Evolutionary conservation across 768 basidiomycete species (phyloP).

Genomic region (Crucibulum laeve): DNA sequence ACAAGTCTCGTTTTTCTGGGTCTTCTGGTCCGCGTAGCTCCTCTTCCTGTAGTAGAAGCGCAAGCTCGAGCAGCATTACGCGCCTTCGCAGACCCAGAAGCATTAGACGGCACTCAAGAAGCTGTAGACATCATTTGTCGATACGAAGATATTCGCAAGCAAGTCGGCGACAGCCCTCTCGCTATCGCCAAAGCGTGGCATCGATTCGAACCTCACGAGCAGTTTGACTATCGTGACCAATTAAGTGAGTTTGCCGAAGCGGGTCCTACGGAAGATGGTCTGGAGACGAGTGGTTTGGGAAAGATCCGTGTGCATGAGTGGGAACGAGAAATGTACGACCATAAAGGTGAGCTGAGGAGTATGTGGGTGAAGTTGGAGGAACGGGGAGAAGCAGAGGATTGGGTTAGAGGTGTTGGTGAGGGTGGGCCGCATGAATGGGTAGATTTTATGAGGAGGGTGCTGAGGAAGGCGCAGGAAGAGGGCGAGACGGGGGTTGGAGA

Average conservation of each 20-base stretch:
- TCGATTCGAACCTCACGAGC: slow-evolving; percentile 42
- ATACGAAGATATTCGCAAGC: slow-evolving; percentile 34
- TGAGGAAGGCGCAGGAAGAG: slow-evolving; percentile 22
- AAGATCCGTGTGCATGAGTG: slow-evolving; percentile 42
- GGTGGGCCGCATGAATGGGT: slow-evolving; percentile 60
- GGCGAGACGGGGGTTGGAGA: slow-evolving; percentile 6
- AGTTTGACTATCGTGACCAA: slow-evolving; percentile 65
- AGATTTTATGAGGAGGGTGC: slow-evolving; percentile 30
- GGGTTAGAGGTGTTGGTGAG: slow-evolving; percentile 62
- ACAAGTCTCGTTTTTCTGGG: slow-evolving; percentile 63
- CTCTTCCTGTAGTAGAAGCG: slow-evolving; percentile 74
- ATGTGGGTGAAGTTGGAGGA: slow-evolving; percentile 59
- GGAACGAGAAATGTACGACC: slow-evolving; percentile 52
- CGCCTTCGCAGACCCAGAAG: slow-evolving; percentile 47
- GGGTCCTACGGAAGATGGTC: slow-evolving; percentile 12
- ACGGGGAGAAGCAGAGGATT: slow-evolving; percentile 51
- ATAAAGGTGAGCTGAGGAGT: slow-evolving; percentile 40
- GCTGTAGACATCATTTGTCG: slow-evolving; percentile 44
- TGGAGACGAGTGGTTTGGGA: slow-evolving; percentile 9
- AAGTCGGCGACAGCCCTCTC: slow-evolving; percentile 26
- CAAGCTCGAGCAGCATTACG: slow-evolving; percentile 65
- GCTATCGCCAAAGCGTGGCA: slow-evolving; percentile 56
- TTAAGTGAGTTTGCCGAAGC: slow-evolving; percentile 44
- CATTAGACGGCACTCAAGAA: slow-evolving; percentile 46
- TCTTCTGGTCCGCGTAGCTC: slow-evolving; percentile 53